Evolutionary conservation across 208 protist genomes (phyloP).

Genomic region (Porcisia hertigi): DNA sequence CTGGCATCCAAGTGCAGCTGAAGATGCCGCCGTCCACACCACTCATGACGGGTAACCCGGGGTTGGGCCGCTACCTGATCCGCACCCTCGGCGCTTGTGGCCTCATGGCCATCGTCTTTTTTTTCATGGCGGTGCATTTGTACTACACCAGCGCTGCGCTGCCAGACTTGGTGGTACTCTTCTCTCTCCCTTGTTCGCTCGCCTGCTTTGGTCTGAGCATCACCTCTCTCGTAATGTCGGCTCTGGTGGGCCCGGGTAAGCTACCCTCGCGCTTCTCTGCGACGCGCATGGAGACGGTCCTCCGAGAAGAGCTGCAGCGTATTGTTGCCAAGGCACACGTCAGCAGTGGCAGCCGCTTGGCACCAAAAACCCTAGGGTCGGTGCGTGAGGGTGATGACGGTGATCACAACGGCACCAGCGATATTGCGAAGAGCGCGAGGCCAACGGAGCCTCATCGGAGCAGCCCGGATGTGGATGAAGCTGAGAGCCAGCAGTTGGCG

Average conservation of each 20-base stretch:
- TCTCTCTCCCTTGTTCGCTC: conserved; percentile 24
- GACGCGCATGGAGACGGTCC: conserved; percentile 44
- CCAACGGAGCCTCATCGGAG: conserved; percentile 2
- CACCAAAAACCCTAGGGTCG: not conserved
- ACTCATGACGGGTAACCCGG: conserved; percentile 19
- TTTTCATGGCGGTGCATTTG: conserved; percentile 25
- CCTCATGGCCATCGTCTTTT: conserved; percentile 10
- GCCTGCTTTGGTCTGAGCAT: conserved; percentile 23
- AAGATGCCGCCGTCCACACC: not conserved
- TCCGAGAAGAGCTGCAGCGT: conserved; percentile 39
- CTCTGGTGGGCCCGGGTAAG: conserved; percentile 28
- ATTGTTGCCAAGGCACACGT: conserved; percentile 16
- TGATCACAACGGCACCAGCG: not conserved
- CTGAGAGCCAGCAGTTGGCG: conserved; percentile 29
- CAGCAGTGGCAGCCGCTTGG: not conserved
- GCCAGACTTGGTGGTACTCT: conserved; percentile 10
- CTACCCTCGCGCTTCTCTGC: conserved; percentile 42
- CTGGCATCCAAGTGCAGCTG: not conserved
- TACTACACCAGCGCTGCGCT: conserved; percentile 29
- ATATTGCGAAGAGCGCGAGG: not conserved
- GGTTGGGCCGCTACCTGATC: conserved; percentile 18
- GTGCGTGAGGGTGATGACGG: not conserved
- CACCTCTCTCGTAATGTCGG: conserved; percentile 11
- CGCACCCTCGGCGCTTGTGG: not conserved
- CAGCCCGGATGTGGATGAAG: conserved; percentile 15